Conservation (phyloP, 352 stramenopile species). For the Pythium phragmitis region DNA sequence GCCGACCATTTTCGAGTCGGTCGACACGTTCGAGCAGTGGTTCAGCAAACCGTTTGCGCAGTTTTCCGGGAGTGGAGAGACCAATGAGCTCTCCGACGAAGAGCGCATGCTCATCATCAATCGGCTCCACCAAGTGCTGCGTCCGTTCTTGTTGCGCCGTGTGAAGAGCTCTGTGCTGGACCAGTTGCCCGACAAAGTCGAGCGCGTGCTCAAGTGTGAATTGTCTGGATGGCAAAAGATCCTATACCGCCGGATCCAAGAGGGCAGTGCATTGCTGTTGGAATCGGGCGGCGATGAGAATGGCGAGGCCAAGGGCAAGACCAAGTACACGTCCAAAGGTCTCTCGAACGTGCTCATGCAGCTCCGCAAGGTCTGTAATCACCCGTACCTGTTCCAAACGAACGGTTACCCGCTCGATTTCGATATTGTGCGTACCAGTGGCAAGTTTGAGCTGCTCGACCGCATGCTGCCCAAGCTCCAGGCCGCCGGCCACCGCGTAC, state of each 20-base stretch:
- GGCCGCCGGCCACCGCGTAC: slow-evolving; percentile 86
- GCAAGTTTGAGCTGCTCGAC: slow-evolving; percentile 96
- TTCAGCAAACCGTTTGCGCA: slow-evolving; percentile 88
- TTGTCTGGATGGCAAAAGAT: slow-evolving; percentile 89
- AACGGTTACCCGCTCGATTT: slow-evolving; percentile 87
- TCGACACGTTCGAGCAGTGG: slow-evolving; percentile 90
- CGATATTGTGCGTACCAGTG: slow-evolving; percentile 79
- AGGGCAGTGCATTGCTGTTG: slow-evolving; percentile 82
- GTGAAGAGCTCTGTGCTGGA: slow-evolving; percentile 87
- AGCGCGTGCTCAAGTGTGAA: slow-evolving; percentile 86
- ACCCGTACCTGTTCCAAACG: slow-evolving; percentile 85
- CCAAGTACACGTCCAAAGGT: slow-evolving; percentile 83
- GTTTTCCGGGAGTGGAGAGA: slow-evolving; percentile 73
- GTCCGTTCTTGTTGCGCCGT: slow-evolving; percentile 80
- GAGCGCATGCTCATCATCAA: slow-evolving; percentile 91
- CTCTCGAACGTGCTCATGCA: slow-evolving; percentile 90
- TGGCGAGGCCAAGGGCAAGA: slow-evolving; percentile 70
- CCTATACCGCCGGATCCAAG: slow-evolving; percentile 85
- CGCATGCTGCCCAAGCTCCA: slow-evolving; percentile 96
- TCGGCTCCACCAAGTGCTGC: slow-evolving; percentile 80
- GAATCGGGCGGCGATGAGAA: slow-evolving; percentile 55
- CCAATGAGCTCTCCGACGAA: slow-evolving; percentile 84
- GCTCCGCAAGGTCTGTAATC: slow-evolving; percentile 88
- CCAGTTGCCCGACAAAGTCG: slow-evolving; percentile 85
- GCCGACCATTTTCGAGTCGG: slow-evolving; percentile 89